A percentile compares a stretch with the other conserved stretches of the same genome.
Conservation (phyloP, 345 rosid species). For the Geranium rotundifolium region DNA sequence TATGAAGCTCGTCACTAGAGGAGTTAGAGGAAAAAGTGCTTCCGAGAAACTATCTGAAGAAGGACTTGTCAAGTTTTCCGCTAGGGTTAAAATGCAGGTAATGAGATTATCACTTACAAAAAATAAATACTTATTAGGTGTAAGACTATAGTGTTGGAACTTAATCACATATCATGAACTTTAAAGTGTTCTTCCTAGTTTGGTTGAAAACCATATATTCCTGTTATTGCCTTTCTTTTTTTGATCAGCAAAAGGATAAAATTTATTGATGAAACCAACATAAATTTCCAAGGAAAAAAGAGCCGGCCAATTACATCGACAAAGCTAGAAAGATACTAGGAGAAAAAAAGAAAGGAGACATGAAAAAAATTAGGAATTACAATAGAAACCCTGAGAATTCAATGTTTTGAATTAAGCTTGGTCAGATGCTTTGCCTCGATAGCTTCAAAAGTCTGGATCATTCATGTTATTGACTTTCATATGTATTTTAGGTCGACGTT, state of each 20-base stretch:
- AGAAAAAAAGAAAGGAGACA: no score
- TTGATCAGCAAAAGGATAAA: no score
- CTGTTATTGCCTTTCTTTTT: no score
- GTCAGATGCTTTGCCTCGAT: neutral
- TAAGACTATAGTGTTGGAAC: neutral
- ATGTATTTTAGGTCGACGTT: slow-evolving; percentile 52
- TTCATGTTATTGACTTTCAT: slow-evolving; percentile 8
- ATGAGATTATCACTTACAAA: slow-evolving; percentile 6
- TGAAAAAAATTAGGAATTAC: no score
- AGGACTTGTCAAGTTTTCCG: slow-evolving; percentile 75
- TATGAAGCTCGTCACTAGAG: slow-evolving; percentile 54
- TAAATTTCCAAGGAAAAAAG: no score
- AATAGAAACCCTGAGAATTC: neutral
- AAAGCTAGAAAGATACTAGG: no score
- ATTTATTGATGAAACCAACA: no score
- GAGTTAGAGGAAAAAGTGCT: slow-evolving; percentile 66
- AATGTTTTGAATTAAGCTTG: neutral
- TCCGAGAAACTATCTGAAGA: slow-evolving; percentile 76
- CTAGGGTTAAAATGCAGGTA: slow-evolving; percentile 86
- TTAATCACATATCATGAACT: no score
- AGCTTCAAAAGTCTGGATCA: neutral
- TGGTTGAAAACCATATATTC: no score
- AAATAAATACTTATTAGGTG: no score
- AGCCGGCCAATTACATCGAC: no score
- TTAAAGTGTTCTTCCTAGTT: no score